phyloP scores from a whole-genome alignment of 2,329 filamentous ascomycete species.

The Ophiostoma sp. region DNA sequence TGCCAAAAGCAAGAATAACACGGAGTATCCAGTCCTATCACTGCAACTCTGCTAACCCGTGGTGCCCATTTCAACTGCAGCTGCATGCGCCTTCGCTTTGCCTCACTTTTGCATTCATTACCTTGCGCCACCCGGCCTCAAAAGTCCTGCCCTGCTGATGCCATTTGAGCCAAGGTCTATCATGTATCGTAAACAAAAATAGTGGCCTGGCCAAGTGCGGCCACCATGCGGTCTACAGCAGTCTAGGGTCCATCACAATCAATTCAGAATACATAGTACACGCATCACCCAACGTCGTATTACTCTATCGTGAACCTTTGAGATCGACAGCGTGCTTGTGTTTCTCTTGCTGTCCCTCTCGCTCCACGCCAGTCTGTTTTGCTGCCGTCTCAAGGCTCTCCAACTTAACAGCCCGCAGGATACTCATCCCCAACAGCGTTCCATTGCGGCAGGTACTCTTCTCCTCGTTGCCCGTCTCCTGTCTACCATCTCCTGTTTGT shows the following conservation, averaged over 20 bases:
- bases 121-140: constrained; percentile 1
- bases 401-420: constrained; percentile 1
- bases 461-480: not conserved
- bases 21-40: not conserved
- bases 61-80: not conserved
- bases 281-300: not conserved
- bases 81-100: constrained; percentile 4
- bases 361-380: not conserved
- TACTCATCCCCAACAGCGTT: not conserved
- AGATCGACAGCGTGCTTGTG: not conserved
- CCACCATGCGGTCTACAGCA: not conserved
- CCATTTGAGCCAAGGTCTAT: not conserved
- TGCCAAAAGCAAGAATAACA: not conserved
- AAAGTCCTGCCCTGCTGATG: not conserved
- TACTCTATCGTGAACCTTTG: not conserved
- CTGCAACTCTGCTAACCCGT: constrained; percentile 7
- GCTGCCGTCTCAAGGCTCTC: not conserved
- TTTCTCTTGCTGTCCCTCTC: not conserved
- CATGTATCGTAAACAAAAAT: not conserved
- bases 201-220: not conserved
- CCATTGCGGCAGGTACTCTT: constrained; percentile 6
- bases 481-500: not conserved
- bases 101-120: constrained; percentile 1
- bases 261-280: not conserved
- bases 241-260: not conserved